Evolutionary conservation across 495 filamentous ascomycete species (phyloP).

Genomic region (Jackrogersella minutella): DNA sequence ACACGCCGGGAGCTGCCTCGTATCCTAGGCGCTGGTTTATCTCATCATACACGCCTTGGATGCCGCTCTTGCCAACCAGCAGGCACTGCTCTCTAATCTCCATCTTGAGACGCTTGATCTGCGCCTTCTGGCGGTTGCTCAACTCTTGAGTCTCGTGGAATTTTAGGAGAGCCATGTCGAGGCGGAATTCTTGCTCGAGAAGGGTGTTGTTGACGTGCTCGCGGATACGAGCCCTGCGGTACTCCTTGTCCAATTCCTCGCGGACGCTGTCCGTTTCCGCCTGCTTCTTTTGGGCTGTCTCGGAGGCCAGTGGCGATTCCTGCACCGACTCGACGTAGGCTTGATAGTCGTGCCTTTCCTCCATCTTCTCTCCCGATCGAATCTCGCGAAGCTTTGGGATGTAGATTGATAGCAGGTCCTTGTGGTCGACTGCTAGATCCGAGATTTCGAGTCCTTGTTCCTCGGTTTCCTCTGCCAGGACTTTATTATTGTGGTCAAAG

Average conservation of each 20-base stretch:
- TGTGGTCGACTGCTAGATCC: not conserved
- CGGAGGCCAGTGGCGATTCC: too few species aligned
- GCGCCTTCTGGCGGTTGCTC: not conserved
- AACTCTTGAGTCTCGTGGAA: not conserved
- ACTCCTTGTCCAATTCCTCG: too few species aligned
- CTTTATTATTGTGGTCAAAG: too few species aligned
- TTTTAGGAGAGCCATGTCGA: conserved; percentile 1
- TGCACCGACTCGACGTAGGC: too few species aligned
- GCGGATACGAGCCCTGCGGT: conserved; percentile 7
- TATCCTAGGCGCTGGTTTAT: too few species aligned
- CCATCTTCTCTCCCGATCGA: not conserved
- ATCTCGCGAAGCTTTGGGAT: conserved; percentile 8
- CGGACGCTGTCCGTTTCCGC: not conserved
- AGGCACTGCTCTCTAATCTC: conserved; percentile 22
- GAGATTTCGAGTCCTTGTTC: not conserved
- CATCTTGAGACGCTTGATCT: conserved; percentile 7
- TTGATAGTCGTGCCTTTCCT: too few species aligned
- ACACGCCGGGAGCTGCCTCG: too few species aligned
- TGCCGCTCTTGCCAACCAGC: not conserved
- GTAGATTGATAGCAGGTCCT: not conserved
- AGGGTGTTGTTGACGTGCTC: conserved; percentile 5
- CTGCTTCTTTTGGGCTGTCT: not conserved
- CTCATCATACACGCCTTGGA: conserved; percentile 23
- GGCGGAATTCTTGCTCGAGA: not conserved
- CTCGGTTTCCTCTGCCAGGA: too few species aligned